Evolutionary conservation across 2,329 filamentous ascomycete genomes (phyloP).

Genomic region (Daldinia eschscholtzii): DNA sequence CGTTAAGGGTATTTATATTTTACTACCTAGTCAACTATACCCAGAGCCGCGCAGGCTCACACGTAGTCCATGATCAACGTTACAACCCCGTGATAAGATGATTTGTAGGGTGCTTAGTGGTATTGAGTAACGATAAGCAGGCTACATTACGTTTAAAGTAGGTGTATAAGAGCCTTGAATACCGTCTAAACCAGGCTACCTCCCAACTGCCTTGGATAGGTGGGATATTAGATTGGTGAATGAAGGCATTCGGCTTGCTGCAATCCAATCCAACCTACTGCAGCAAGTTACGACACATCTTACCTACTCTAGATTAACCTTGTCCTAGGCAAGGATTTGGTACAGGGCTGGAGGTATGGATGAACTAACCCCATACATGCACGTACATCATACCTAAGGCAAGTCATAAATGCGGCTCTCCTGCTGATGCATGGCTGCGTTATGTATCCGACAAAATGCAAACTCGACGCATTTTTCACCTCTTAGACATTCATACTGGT

Average conservation of each 20-base stretch:
- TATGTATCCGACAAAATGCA: not conserved
- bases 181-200: not conserved
- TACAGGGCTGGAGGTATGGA: not conserved
- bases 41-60: not conserved
- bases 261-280: not conserved
- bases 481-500: not conserved
- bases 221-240: not conserved
- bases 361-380: not conserved
- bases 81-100: not conserved
- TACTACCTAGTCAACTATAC: not conserved
- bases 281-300: not conserved
- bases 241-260: not conserved
- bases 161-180: not conserved
- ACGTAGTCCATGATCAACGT: not conserved
- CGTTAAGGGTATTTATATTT: slow-evolving; percentile 6
- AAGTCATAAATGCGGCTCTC: not conserved
- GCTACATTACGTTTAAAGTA: not conserved
- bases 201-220: not conserved
- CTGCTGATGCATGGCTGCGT: not conserved
- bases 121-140: slow-evolving; percentile 1
- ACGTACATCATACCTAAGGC: not conserved
- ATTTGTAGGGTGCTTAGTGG: not conserved
- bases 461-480: not conserved
- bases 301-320: no score
- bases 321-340: no score